A percentile compares a stretch with the other conserved stretches of the same genome.
These are phyloP conservation scores for Prunus salicina DNA, from an alignment of 306 rosid genomes.

Conservation along the genomic window DNA sequence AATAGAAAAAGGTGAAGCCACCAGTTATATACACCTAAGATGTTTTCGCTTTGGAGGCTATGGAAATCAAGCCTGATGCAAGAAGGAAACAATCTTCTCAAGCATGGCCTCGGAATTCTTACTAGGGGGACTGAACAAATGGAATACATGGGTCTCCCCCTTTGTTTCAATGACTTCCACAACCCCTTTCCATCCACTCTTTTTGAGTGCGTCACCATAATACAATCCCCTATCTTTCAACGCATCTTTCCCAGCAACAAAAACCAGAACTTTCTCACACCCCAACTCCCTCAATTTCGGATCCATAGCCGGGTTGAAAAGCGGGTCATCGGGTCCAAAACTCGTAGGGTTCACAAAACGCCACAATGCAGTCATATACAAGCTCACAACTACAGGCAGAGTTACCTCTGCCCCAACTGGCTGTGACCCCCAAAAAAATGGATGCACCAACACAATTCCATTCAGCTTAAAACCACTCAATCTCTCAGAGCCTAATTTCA, in stretches of 20 bases:
- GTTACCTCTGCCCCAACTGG: background rate
- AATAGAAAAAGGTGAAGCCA: no score
- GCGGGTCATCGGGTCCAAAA: slow-evolving; percentile 26
- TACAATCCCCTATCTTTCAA: slow-evolving; percentile 25
- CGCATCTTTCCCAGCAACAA: slow-evolving; percentile 27
- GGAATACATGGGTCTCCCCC: background rate
- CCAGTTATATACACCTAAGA: no score
- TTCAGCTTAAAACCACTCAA: background rate
- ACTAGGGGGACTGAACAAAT: background rate
- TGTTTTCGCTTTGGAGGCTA: background rate
- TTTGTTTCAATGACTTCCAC: background rate
- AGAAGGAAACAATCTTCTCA: background rate
- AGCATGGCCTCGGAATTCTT: background rate
- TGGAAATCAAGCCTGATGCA: background rate
- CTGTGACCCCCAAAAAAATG: slow-evolving; percentile 17
- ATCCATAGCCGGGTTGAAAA: slow-evolving; percentile 24
- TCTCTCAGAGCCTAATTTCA: background rate
- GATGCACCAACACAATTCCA: slow-evolving; percentile 30
- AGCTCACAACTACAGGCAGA: no score
- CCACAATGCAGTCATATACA: background rate
- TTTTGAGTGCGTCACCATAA: slow-evolving; percentile 17
- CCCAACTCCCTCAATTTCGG: slow-evolving; percentile 23
- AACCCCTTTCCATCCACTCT: slow-evolving; percentile 29
- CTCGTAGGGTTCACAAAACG: background rate
- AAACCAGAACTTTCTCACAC: slow-evolving; percentile 23